A percentile compares a stretch with the other conserved stretches of the same genome.
Evolutionary conservation across 345 rosid genomes (phyloP).

Genomic region (Stellera chamaejasme): DNA sequence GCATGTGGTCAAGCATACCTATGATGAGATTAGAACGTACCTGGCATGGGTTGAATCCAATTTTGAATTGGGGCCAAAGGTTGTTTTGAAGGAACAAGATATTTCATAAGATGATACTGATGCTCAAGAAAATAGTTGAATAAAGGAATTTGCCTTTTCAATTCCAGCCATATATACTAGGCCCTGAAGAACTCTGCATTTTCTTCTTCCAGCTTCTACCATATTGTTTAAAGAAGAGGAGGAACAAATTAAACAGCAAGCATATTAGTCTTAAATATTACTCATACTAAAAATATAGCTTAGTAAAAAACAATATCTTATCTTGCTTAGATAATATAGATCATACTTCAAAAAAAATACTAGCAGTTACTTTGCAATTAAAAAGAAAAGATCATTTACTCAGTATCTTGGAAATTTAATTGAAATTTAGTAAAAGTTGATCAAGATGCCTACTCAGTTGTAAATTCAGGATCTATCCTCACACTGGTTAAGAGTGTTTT

Average conservation of each 20-base stretch:
- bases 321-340: conserved; percentile 6
- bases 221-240: conserved; percentile 42
- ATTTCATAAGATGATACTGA: conserved; percentile 91
- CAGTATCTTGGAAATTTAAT: conserved; percentile 1
- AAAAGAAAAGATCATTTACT: not conserved
- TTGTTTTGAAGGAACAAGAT: conserved; percentile 68
- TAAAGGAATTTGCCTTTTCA: conserved; percentile 80
- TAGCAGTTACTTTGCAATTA: not conserved
- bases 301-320: not conserved
- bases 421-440: not conserved
- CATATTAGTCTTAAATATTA: not conserved
- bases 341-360: not conserved
- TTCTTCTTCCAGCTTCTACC: conserved; percentile 99
- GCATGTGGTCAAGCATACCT: too few relatives aligned
- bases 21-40: conserved; percentile 31
- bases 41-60: conserved; percentile 89
- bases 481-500: conserved; percentile 66
- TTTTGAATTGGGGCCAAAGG: conserved; percentile 83
- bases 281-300: not conserved
- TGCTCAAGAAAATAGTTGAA: conserved; percentile 90
- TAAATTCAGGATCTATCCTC: conserved; percentile 79
- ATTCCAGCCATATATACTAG: conserved; percentile 82
- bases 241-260: conserved; percentile 1
- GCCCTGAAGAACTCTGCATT: conserved; percentile 92
- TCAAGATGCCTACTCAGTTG: conserved; percentile 45